Percentiles rank a stretch among this genome's conserved stretches.
These are phyloP conservation scores for Suillus variegatus DNA, from an alignment of 768 basidiomycete genomes.

Conservation along the genomic window DNA sequence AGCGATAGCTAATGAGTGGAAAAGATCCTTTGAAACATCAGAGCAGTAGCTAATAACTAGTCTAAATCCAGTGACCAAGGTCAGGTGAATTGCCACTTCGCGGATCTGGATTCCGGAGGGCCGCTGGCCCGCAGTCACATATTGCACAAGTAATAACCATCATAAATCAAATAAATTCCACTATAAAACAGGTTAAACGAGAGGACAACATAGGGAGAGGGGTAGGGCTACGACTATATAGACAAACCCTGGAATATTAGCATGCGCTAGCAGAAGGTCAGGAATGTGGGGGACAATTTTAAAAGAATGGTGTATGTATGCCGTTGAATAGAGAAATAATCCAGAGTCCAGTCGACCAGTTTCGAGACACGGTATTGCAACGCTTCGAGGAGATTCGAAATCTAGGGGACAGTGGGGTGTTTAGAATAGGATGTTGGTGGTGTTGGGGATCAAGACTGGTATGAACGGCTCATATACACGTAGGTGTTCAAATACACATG, in stretches of 20 bases:
- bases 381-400: conserved; percentile 2
- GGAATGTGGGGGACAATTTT: not conserved
- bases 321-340: conserved; percentile 5
- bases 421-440: conserved; percentile 9
- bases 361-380: not conserved
- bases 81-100: conserved; percentile 3
- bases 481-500: not conserved
- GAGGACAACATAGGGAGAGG: conserved; percentile 31
- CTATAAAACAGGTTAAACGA: conserved; percentile 14
- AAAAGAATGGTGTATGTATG: conserved; percentile 16
- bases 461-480: conserved; percentile 2
- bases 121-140: not conserved
- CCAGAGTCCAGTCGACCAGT: conserved; percentile 4
- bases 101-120: not conserved
- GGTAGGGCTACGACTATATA: conserved; percentile 15
- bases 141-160: no score
- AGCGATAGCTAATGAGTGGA: not conserved
- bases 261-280: conserved; percentile 16
- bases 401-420: conserved; percentile 2
- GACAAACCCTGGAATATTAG: conserved; percentile 26
- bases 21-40: not conserved
- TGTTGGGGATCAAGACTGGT: not conserved
- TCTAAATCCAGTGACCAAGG: not conserved
- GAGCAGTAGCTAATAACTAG: not conserved
- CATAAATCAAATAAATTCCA: conserved; percentile 5